Evolutionary conservation across 2,329 filamentous ascomycete genomes (phyloP), one percentile per base, ranked within the genome.

Genomic region (Dothistroma septosporum): DNA sequence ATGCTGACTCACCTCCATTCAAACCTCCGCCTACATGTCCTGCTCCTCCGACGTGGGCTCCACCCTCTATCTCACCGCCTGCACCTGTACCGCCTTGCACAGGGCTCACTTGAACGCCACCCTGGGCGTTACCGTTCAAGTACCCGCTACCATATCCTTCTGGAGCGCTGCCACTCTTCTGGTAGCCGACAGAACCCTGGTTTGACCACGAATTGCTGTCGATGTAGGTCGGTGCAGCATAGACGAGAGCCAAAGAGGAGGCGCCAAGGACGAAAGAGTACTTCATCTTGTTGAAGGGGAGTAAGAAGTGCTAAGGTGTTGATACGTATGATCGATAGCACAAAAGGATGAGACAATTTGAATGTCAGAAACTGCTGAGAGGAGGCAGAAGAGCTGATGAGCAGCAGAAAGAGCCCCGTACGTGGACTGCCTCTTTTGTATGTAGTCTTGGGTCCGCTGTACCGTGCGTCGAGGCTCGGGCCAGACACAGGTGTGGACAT

Each of bases 191-290:
- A 44, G 41, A 44, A n/a, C 41, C 41, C 4, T n/a, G 8, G 16
- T 44, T 44, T n/a, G 16, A 14, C 41, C 41, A 44, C 14, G 41
- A 44, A 8, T 4, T 19, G 16, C 14, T n/a, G 41, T 44, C 41
- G 14, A 8, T 6, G 14, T 44, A 44, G 14, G 41, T 19, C n/a
- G 50, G 50, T 32, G 50, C 50, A 35, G 24, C 50, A 19, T 53
- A 53, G 50, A 53, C 50, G 24, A 53, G 50, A 32, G 50, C 50
- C 31, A 53, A 19, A 3, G 50, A 32, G 50, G 31, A 28, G 2
- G 50, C 50, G 50, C 50, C 50, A 35, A 53, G n/a, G 50, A 53
- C 31, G 50, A 53, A 53, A 32, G 50, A 53, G 50, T 53, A 53
- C 24, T 31, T 28, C 50, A 53, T 53, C 50, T 53, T 31, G 48